These are phyloP conservation scores for Neurospora sp. DNA, from an alignment of 495 filamentous ascomycete genomes.

Conservation along the genomic window DNA sequence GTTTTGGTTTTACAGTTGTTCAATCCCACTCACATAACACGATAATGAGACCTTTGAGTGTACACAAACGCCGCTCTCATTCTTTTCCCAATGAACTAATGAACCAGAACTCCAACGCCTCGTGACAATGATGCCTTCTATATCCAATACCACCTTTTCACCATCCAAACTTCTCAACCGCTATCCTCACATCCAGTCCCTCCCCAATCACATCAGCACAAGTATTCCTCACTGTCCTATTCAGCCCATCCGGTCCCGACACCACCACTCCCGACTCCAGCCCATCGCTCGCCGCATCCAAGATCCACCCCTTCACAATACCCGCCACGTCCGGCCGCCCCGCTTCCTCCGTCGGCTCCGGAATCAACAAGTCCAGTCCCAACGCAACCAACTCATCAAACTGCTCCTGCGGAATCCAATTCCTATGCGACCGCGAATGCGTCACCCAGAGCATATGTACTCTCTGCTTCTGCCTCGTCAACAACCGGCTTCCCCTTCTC, in stretches of 20 bases:
- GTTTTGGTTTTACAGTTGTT: not conserved
- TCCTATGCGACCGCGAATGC: constrained; percentile 36
- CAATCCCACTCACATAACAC: not conserved
- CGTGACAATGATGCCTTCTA: not conserved
- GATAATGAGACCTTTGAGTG: not conserved
- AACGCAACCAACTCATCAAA: constrained; percentile 31
- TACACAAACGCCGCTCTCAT: not conserved
- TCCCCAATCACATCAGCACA: constrained; percentile 35
- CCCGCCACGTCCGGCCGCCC: constrained; percentile 41
- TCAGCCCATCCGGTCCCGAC: constrained; percentile 46
- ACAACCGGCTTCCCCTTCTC: not conserved
- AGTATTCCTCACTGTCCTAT: constrained; percentile 40
- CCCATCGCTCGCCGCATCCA: constrained; percentile 17
- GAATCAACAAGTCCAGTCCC: constrained; percentile 41
- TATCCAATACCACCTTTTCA: constrained; percentile 7
- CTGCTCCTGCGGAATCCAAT: constrained; percentile 40
- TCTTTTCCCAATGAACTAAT: not conserved
- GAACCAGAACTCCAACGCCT: not conserved
- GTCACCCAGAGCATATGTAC: constrained; percentile 51
- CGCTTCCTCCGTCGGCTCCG: constrained; percentile 39
- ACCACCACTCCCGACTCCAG: constrained; percentile 36
- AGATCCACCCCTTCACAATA: constrained; percentile 24
- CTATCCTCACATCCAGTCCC: constrained; percentile 30
- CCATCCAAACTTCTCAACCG: constrained; percentile 45
- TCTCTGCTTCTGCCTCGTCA: constrained; percentile 15